Percentiles rank a stretch among this genome's conserved stretches.
Conservation (phyloP, 139 green algal genomes). For the Coelastrella sp. region DNA sequence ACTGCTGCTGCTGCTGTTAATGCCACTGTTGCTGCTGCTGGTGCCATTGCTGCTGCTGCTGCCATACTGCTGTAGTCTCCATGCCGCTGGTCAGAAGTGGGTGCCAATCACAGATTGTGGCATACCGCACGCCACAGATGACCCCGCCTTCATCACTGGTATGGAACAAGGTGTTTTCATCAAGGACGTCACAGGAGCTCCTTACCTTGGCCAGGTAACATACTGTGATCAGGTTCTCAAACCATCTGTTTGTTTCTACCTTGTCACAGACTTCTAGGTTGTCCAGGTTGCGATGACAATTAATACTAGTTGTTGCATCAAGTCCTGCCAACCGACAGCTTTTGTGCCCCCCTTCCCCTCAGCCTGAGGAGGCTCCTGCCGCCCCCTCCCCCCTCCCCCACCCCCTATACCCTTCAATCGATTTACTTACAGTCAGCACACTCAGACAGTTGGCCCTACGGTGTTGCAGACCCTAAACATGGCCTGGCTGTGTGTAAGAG, state of each 20-base stretch:
- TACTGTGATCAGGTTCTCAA: no score
- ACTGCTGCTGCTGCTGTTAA: no score
- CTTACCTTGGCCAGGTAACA: conserved; percentile 43
- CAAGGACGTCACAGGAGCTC: conserved; percentile 12
- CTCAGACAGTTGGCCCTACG: no score
- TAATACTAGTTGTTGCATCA: no score
- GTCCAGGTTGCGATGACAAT: no score
- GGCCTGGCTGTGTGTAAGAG: no score
- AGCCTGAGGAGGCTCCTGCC: not conserved
- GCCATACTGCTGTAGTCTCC: conserved; percentile 26
- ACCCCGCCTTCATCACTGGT: conserved; percentile 6
- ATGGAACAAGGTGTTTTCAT: conserved; percentile 39
- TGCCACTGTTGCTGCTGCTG: not conserved
- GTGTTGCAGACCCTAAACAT: no score
- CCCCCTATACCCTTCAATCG: not conserved
- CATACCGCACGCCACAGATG: conserved; percentile 33
- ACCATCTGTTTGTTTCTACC: no score
- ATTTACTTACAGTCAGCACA: no score
- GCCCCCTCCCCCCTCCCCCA: not conserved
- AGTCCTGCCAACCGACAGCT: no score
- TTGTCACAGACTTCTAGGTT: no score
- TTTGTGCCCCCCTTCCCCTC: no score
- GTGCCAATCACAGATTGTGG: conserved; percentile 52
- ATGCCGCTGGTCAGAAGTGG: conserved; percentile 36
- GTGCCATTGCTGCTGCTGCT: not conserved